These are phyloP conservation scores for Aspergillus leporis DNA, from an alignment of 495 filamentous ascomycete genomes.

Conservation along the genomic window DNA sequence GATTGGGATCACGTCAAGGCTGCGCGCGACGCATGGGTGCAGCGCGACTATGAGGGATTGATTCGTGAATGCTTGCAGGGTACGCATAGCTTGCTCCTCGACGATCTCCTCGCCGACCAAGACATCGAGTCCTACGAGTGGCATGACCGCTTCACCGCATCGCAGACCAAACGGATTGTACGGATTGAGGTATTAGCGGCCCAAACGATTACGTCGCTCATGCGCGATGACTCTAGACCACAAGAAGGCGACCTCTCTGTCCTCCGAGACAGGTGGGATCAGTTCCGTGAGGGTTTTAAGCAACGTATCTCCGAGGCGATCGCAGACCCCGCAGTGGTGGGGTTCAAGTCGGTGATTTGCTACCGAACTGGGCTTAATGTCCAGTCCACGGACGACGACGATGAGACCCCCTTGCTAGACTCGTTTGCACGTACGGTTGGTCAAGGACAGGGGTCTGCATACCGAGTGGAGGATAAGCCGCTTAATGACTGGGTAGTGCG, in stretches of 20 bases:
- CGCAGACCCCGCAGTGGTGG: constrained; percentile 68
- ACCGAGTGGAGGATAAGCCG: constrained; percentile 60
- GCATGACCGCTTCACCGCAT: constrained; percentile 67
- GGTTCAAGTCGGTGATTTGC: constrained; percentile 84
- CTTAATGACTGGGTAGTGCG: constrained; percentile 70
- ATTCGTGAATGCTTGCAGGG: constrained; percentile 66
- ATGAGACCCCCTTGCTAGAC: constrained; percentile 21
- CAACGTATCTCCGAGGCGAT: constrained; percentile 52
- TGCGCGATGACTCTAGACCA: constrained; percentile 12
- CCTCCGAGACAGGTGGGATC: constrained; percentile 31
- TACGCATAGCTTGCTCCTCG: constrained; percentile 75
- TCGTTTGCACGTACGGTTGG: constrained; percentile 35
- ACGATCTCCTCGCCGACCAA: constrained; percentile 68
- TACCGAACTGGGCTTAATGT: constrained; percentile 74
- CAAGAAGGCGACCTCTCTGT: constrained; percentile 3
- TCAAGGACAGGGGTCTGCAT: constrained; percentile 31
- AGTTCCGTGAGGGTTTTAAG: constrained; percentile 48
- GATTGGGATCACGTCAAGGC: constrained; percentile 63
- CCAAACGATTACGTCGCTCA: constrained; percentile 54
- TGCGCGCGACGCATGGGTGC: constrained; percentile 54
- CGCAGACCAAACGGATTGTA: constrained; percentile 73
- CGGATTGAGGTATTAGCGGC: constrained; percentile 79
- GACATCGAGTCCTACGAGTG: constrained; percentile 63
- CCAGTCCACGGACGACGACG: constrained; percentile 30
- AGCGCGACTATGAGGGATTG: constrained; percentile 59